phyloP scores from a whole-genome alignment of 2,329 filamentous ascomycete species.

The Aspergillus ibericus region DNA sequence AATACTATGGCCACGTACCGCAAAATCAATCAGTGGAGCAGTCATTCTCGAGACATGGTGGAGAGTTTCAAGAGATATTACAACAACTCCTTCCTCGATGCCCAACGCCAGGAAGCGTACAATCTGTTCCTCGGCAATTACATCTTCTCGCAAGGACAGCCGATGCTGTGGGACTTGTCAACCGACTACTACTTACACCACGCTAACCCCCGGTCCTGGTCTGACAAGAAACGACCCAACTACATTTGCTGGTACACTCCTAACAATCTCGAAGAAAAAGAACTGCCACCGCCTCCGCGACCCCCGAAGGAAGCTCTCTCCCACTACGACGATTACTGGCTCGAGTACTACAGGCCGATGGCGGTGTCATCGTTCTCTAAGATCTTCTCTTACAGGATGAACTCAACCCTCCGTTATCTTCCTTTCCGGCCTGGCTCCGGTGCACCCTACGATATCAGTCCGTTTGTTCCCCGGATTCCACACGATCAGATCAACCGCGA shows the following conservation, averaged over 20 bases:
- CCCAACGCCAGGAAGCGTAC: slow-evolving; percentile 96
- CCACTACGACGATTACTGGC: slow-evolving; percentile 91
- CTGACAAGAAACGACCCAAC: slow-evolving; percentile 61
- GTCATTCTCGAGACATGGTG: slow-evolving; percentile 96
- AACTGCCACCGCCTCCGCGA: slow-evolving; percentile 51
- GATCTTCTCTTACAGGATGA: slow-evolving; percentile 90
- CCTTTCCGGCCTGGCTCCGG: slow-evolving; percentile 68
- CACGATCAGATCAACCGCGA: slow-evolving; percentile 58
- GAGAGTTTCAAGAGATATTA: slow-evolving; percentile 99
- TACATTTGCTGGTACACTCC: slow-evolving; percentile 92
- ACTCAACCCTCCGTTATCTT: slow-evolving; percentile 81
- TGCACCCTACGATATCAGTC: slow-evolving; percentile 78
- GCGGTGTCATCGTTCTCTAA: slow-evolving; percentile 87
- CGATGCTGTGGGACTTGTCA: slow-evolving; percentile 93
- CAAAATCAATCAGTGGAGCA: slow-evolving; percentile 99
- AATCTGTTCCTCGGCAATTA: slow-evolving; percentile 98
- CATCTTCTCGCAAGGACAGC: slow-evolving; percentile 79
- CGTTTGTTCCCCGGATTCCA: slow-evolving; percentile 74
- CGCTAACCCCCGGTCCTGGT: slow-evolving; percentile 73
- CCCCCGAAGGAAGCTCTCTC: slow-evolving; percentile 34
- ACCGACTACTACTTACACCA: slow-evolving; percentile 98
- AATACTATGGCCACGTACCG: slow-evolving; percentile 99
- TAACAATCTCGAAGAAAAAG: slow-evolving; percentile 64
- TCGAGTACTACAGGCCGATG: slow-evolving; percentile 90
- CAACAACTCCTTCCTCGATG: slow-evolving; percentile 96